Evolutionary conservation across 495 filamentous ascomycete species (phyloP).

Genomic region (Neohortaea acidophila): DNA sequence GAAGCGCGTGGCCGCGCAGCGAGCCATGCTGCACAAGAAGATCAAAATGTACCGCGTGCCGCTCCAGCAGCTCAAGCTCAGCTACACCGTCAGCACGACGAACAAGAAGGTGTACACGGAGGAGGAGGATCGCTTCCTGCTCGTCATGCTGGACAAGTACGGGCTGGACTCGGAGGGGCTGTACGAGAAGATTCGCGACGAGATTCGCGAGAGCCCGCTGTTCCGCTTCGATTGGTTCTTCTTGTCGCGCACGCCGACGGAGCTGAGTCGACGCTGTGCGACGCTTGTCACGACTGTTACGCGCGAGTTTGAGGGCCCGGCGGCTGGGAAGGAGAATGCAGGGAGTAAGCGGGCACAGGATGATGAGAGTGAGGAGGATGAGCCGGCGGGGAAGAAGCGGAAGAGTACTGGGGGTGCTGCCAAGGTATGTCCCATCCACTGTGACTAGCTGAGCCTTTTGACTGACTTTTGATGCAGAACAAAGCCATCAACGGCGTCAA

Average conservation of each 20-base stretch:
- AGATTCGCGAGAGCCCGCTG: conserved; percentile 78
- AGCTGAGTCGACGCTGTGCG: conserved; percentile 81
- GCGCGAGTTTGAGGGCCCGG: conserved; percentile 62
- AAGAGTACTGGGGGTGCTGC: conserved; percentile 47
- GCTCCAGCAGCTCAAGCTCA: conserved; percentile 93
- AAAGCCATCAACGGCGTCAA: conserved; percentile 48
- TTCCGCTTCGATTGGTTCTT: conserved; percentile 99
- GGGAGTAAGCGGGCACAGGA: conserved; percentile 57
- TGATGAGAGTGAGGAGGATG: conserved; percentile 61
- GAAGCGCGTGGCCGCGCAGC: conserved; percentile 76
- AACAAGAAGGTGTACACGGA: conserved; percentile 99
- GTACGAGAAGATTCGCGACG: conserved; percentile 30
- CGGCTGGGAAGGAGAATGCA: conserved; percentile 41
- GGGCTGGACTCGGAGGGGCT: conserved; percentile 43
- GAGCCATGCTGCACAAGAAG: conserved; percentile 89
- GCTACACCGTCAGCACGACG: conserved; percentile 95
- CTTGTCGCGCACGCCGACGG: conserved; percentile 79
- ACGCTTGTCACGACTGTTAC: conserved; percentile 88
- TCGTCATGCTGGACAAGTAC: conserved; percentile 81
- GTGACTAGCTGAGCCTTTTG: too few species aligned
- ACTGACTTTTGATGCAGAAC: conserved; percentile 30
- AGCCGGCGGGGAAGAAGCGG: conserved; percentile 80
- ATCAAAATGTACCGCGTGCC: conserved; percentile 90
- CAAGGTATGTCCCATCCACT: conserved; percentile 1
- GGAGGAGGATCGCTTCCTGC: conserved; percentile 91